A percentile compares a stretch with the other conserved stretches of the same genome.
Evolutionary conservation across 192 early-diverging fungal species (phyloP).

Genomic region (Coemansia sp.): DNA sequence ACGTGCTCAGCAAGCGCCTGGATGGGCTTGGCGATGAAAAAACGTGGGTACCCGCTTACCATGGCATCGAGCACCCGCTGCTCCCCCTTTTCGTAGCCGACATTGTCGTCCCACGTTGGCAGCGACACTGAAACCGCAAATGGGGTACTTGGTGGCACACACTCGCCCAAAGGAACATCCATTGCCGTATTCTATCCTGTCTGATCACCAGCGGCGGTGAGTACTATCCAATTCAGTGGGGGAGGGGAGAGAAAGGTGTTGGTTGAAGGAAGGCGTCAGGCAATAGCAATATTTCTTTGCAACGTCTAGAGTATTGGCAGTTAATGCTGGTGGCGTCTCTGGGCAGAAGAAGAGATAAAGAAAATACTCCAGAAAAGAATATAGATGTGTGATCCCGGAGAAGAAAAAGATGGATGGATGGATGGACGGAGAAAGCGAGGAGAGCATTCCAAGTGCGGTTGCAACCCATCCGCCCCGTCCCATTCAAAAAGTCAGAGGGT

Average conservation of each 20-base stretch:
- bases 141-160: slow-evolving; percentile 73
- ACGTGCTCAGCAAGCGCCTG: slow-evolving; percentile 48
- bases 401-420: background rate
- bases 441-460: too few species aligned
- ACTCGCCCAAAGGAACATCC: slow-evolving; percentile 61
- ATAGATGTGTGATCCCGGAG: too few species aligned
- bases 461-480: too few species aligned
- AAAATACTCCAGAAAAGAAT: background rate
- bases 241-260: too few species aligned
- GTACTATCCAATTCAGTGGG: too few species aligned
- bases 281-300: background rate
- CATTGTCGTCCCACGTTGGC: slow-evolving; percentile 86
- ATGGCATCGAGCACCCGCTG: slow-evolving; percentile 68
- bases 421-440: background rate
- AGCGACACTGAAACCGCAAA: slow-evolving; percentile 90
- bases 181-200: slow-evolving; percentile 7
- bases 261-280: background rate
- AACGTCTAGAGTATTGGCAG: background rate
- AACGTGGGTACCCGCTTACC: slow-evolving; percentile 89
- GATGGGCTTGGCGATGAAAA: slow-evolving; percentile 69
- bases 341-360: background rate
- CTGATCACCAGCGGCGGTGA: background rate
- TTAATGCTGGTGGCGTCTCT: background rate
- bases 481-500: too few species aligned
- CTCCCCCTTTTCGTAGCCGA: slow-evolving; percentile 91